Evolutionary conservation across 2,329 filamentous ascomycete species (phyloP).

Genomic region (Triangularia verruculosa): DNA sequence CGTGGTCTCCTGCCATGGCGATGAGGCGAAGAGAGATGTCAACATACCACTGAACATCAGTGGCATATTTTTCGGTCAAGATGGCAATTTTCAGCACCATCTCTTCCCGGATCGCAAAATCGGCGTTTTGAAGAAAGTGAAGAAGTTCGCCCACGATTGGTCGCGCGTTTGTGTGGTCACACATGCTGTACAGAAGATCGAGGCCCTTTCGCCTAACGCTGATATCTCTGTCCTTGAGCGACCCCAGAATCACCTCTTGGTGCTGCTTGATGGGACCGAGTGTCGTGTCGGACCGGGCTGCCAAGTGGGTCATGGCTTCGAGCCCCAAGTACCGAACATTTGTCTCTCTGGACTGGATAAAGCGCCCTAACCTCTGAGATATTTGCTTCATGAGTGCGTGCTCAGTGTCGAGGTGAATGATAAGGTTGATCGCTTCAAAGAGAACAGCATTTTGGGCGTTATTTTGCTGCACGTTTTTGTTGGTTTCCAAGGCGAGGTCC

Average conservation of each 20-base stretch:
- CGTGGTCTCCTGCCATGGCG: conserved; percentile 94
- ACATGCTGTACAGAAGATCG: conserved; percentile 99
- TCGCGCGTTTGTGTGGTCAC: conserved; percentile 89
- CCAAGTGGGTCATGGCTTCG: conserved; percentile 97
- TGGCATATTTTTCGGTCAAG: conserved; percentile 96
- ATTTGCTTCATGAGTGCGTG: conserved; percentile 95
- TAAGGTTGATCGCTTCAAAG: conserved; percentile 97
- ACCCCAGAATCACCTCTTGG: conserved; percentile 92
- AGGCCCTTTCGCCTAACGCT: conserved; percentile 94
- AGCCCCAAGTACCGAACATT: conserved; percentile 95
- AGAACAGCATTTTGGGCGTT: conserved; percentile 97
- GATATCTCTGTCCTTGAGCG: conserved; percentile 91
- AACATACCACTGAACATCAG: conserved; percentile 98
- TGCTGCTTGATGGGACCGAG: conserved; percentile 97
- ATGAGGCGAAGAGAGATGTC: conserved; percentile 94
- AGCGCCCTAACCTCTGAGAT: conserved; percentile 83
- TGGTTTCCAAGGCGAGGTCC: conserved; percentile 85
- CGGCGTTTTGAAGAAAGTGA: conserved; percentile 91
- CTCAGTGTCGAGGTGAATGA: conserved; percentile 96
- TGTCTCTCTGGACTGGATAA: conserved; percentile 94
- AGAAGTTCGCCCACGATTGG: conserved; percentile 91
- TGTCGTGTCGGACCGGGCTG: conserved; percentile 88
- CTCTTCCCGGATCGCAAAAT: conserved; percentile 96
- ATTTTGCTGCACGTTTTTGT: conserved; percentile 98
- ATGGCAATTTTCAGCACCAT: conserved; percentile 99